Base-by-base conservation (phyloP, 1,139 yeast genomes). In the Kluyveromyces sp. region DNA sequence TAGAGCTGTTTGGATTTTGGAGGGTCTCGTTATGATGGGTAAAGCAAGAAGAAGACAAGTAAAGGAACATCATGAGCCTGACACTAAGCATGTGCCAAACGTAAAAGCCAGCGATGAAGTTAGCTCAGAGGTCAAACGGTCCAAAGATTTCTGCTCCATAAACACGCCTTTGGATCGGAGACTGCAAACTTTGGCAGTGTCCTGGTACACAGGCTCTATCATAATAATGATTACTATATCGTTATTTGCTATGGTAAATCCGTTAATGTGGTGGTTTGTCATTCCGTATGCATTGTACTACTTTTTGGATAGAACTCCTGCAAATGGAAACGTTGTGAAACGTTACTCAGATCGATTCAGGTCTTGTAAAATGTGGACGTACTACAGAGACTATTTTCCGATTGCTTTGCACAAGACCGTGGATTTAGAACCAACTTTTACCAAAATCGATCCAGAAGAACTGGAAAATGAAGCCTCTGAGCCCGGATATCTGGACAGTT, bases 351-450 rank as follows among this genome's bases (percentile, higher is more conserved):
- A 68, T 3, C 69, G 77, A 69, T 70, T 85, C 60, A 73, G 86
- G 49, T 73, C 76, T 33, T 59, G 78, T 37, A 58, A 66, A 3
- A 54, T 83, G n/a, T 89, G 95, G 94, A 75, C 72, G 46, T 74
- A 79, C 68, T 86, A 83, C 62, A 82, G 81, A 32, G 69, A 72
- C 39, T 92, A 88, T 64, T 92, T 83, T 64, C 97, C 97, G 0
- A 77, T 92, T 15, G 65, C 66, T 2, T 69, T 87, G n/a, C 83
- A 81, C 63, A 85, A 83, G 58, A 73, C 89, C 0, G 73, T 71
- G 12, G 85, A 81, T 13, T 69, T 89, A 45, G 78, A 75, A 49
- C 96, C 97, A 1, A 82, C 95, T 0, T 84, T 80, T 54, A 71
- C 77, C 1, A 56, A 54, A 16, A 50, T 42, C 22, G 39, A 37